These are phyloP conservation scores for Xylariaceae sp. DNA, from an alignment of 2,329 filamentous ascomycete species.

Conservation along the genomic window DNA sequence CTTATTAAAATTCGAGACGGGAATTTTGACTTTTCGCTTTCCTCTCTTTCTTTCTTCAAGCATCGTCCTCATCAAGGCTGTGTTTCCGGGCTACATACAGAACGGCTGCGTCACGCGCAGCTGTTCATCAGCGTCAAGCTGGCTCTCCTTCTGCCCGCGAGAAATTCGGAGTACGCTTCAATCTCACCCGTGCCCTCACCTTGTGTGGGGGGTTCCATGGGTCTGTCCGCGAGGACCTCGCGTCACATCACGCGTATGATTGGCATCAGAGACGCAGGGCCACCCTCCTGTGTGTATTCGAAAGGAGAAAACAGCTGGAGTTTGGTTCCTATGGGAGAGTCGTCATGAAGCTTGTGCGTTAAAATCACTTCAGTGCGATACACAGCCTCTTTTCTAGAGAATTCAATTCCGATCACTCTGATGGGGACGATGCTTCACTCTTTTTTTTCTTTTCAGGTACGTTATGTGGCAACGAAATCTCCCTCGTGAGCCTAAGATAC, in stretches of 20 bases:
- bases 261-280: conserved; percentile 89
- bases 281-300: conserved; percentile 31
- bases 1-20: conserved; percentile 24
- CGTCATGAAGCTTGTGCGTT: conserved; percentile 87
- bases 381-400: conserved; percentile 62
- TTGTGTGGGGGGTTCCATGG: conserved; percentile 37
- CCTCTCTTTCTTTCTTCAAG: conserved; percentile 49
- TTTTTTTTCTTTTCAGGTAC: conserved; percentile 35
- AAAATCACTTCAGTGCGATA: conserved; percentile 91
- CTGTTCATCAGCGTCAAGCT: conserved; percentile 28
- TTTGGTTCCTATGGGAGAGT: conserved; percentile 75
- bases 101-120: conserved; percentile 42
- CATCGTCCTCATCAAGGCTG: conserved; percentile 86
- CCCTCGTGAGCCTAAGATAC: conserved; percentile 23
- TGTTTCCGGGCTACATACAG: conserved; percentile 91
- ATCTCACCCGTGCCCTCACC: conserved; percentile 42
- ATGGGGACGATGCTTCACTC: conserved; percentile 70
- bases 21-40: conserved; percentile 10
- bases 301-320: conserved; percentile 33
- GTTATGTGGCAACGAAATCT: conserved; percentile 18
- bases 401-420: conserved; percentile 95
- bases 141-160: conserved; percentile 65
- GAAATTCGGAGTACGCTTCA: conserved; percentile 99
- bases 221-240: conserved; percentile 83
- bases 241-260: conserved; percentile 75